Percentiles rank a stretch among this genome's conserved stretches.
These are phyloP conservation scores for Penicillium vulpinum DNA, from an alignment of 2,329 filamentous ascomycete species.

Conservation along the genomic window DNA sequence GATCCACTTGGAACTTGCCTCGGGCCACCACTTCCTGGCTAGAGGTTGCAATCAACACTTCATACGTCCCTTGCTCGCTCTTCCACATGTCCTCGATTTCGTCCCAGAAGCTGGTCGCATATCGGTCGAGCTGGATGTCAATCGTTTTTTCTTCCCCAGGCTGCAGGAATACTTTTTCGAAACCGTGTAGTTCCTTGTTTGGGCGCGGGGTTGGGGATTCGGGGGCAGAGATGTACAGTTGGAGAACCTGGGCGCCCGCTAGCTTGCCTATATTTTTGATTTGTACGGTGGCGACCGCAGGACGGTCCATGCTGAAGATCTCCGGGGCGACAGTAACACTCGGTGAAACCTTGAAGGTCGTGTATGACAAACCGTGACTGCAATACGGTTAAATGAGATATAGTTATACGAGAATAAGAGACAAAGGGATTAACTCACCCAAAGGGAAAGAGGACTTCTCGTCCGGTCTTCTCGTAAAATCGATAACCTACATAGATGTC, in stretches of 20 bases:
- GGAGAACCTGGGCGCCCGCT: constrained; percentile 55
- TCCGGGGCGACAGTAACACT: constrained; percentile 18
- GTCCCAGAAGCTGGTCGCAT: constrained; percentile 46
- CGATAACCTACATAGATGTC: constrained; percentile 78
- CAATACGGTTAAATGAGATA: neutral
- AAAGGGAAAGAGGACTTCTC: constrained; percentile 69
- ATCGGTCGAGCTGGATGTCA: constrained; percentile 33
- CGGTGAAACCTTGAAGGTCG: constrained; percentile 60
- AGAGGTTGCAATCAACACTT: constrained; percentile 39
- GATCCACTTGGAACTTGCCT: constrained; percentile 20
- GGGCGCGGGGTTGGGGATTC: constrained; percentile 37
- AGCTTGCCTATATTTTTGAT: constrained; percentile 55
- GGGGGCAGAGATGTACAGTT: constrained; percentile 43
- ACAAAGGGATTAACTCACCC: constrained; percentile 34
- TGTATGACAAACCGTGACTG: constrained; percentile 73
- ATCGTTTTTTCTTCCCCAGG: constrained; percentile 37
- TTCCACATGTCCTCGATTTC: constrained; percentile 44
- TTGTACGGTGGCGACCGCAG: constrained; percentile 43
- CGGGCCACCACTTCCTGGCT: constrained; percentile 24
- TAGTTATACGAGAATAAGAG: neutral
- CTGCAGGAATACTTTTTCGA: constrained; percentile 45
- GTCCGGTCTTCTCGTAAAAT: constrained; percentile 69
- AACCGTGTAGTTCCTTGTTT: constrained; percentile 48
- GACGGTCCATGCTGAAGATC: constrained; percentile 44
- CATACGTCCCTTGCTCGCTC: constrained; percentile 40